These are phyloP conservation scores for Candida krabiensis DNA, from an alignment of 805 yeast species.

Conservation along the genomic window DNA sequence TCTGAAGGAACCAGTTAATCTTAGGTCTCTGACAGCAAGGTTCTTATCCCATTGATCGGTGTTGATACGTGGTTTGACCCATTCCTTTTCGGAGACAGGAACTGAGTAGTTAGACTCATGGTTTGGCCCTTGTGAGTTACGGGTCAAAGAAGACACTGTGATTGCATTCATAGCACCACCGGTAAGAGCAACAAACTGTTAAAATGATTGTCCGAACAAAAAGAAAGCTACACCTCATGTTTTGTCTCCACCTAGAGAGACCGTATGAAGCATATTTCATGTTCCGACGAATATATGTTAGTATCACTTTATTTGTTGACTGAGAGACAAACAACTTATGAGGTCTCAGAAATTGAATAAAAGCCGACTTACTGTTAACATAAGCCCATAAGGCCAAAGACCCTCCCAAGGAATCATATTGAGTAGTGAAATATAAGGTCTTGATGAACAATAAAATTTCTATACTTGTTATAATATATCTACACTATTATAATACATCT, in stretches of 20 bases:
- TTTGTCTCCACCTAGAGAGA: no score
- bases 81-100: conserved; percentile 42
- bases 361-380: conserved; percentile 43
- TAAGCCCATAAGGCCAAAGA: conserved; percentile 58
- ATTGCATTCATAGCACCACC: conserved; percentile 48
- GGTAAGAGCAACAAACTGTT: conserved; percentile 48
- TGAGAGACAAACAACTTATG: no score
- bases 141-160: conserved; percentile 30
- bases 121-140: conserved; percentile 35
- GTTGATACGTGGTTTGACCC: conserved; percentile 53
- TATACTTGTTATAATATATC: background rate
- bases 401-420: conserved; percentile 71
- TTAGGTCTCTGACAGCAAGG: conserved; percentile 69
- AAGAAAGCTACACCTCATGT: no score
- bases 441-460: background rate
- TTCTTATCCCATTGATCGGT: conserved; percentile 56
- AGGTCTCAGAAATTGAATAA: no score
- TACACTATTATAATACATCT: no score
- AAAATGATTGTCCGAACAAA: no score
- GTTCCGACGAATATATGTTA: background rate
- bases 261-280: background rate
- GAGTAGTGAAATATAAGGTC: conserved; percentile 1
- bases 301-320: no score
- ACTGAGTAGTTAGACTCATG: conserved; percentile 39
- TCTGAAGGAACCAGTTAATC: conserved; percentile 73